phyloP scores from a whole-genome alignment of 2,329 filamentous ascomycete genomes.

The Magnaporthiopsis incrustans region DNA sequence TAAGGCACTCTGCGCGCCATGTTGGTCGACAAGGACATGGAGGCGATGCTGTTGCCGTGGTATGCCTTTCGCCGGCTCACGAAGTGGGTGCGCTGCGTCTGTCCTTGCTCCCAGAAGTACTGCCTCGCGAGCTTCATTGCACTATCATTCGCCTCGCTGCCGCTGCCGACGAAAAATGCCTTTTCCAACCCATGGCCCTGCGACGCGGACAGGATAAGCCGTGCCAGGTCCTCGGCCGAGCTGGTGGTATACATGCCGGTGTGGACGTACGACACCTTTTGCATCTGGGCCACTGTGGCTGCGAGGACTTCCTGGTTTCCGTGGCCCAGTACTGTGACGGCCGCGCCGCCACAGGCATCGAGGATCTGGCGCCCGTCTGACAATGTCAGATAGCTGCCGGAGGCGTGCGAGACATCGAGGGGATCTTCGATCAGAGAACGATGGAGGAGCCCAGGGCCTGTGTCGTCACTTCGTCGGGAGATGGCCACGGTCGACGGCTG shows the following conservation, averaged over 20 bases:
- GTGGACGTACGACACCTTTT: conserved; percentile 34
- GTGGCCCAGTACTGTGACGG: conserved; percentile 39
- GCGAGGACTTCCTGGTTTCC: conserved; percentile 30
- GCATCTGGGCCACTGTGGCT: conserved; percentile 32
- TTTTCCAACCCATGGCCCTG: conserved; percentile 30
- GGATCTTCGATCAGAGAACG: too few species aligned
- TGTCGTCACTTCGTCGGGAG: too few species aligned
- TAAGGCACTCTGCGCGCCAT: conserved; percentile 51
- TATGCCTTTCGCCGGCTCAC: conserved; percentile 62
- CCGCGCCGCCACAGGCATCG: conserved; percentile 37
- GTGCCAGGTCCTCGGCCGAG: conserved; percentile 31
- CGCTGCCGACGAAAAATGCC: conserved; percentile 21
- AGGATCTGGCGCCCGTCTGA: conserved; percentile 32
- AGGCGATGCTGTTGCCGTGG: conserved; percentile 63
- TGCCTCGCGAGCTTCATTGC: conserved; percentile 57
- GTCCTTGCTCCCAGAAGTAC: conserved; percentile 50
- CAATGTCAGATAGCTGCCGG: conserved; percentile 29
- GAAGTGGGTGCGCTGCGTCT: conserved; percentile 51
- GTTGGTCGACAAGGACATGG: conserved; percentile 58
- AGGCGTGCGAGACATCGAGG: too few species aligned
- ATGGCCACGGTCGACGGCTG: too few species aligned
- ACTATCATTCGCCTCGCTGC: conserved; percentile 58
- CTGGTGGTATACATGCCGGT: conserved; percentile 32
- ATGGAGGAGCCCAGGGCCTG: too few species aligned
- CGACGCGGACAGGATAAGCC: conserved; percentile 27